Percentiles rank a stretch among this genome's conserved stretches.
Conservation (phyloP, 768 basidiomycete species). For the Piloderma croceum region DNA sequence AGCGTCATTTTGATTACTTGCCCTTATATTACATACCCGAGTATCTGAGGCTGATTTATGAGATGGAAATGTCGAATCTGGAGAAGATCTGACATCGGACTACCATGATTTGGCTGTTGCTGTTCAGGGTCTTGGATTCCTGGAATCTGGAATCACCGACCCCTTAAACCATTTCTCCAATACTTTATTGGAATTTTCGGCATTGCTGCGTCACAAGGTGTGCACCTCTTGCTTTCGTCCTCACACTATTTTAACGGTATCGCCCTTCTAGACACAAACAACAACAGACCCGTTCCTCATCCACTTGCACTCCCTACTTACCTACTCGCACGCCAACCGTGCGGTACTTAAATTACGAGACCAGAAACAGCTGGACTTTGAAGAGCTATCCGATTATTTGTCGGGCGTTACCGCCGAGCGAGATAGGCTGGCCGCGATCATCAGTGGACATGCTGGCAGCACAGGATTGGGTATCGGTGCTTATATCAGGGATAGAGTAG, state of each 20-base stretch:
- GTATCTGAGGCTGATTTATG: constrained; percentile 81
- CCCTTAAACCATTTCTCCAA: constrained; percentile 96
- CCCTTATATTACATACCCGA: constrained; percentile 25
- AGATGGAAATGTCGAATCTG: constrained; percentile 75
- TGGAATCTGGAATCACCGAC: constrained; percentile 98
- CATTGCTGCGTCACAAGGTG: constrained; percentile 79
- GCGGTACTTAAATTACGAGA: constrained; percentile 93
- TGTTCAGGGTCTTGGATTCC: constrained; percentile 94
- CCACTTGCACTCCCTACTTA: constrained; percentile 86
- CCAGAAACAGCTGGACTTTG: constrained; percentile 98
- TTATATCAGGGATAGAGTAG: constrained; percentile 89
- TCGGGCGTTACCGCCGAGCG: constrained; percentile 90
- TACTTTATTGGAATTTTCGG: constrained; percentile 91
- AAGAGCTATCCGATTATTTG: constrained; percentile 93
- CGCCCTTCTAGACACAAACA: constrained; percentile 63
- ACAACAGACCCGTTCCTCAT: constrained; percentile 87
- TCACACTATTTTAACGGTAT: constrained; percentile 1
- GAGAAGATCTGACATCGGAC: constrained; percentile 92
- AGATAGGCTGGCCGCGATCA: constrained; percentile 85
- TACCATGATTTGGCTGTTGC: constrained; percentile 96
- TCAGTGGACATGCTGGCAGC: constrained; percentile 83
- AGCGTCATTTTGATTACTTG: constrained; percentile 33
- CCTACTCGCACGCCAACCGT: constrained; percentile 90
- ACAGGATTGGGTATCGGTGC: constrained; percentile 79
- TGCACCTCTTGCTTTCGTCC: constrained; percentile 13